Evolutionary conservation across 768 basidiomycete genomes (phyloP).

Genomic region (Tylopilus felleus): DNA sequence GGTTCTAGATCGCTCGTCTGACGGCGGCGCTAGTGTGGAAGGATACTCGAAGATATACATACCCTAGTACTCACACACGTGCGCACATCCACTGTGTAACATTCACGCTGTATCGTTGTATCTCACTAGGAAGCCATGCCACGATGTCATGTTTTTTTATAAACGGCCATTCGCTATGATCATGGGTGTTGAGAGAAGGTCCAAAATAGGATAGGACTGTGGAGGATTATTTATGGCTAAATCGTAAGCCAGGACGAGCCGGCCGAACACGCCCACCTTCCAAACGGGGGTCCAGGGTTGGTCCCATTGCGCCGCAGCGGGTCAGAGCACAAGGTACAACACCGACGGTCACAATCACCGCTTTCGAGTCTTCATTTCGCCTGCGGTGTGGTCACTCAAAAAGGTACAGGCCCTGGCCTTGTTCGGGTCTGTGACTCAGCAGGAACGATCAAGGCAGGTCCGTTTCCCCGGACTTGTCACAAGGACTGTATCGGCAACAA

Average conservation of each 20-base stretch:
- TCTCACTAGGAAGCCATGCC: constrained; percentile 11
- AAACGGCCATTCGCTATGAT: background rate
- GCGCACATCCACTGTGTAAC: background rate
- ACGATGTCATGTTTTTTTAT: constrained; percentile 6
- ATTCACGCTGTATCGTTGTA: constrained; percentile 3
- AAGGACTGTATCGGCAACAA: background rate
- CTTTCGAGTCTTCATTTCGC: background rate
- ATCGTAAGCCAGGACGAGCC: background rate
- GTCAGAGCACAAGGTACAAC: background rate
- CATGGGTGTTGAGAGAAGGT: background rate
- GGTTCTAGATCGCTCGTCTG: background rate
- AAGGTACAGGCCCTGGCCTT: too few relatives aligned
- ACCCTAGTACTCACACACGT: constrained; percentile 16
- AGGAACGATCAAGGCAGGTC: background rate
- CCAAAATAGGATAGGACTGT: background rate
- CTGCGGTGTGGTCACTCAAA: background rate
- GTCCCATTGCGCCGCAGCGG: background rate
- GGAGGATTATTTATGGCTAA: background rate
- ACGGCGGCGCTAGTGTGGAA: constrained; percentile 25
- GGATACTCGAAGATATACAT: constrained; percentile 36
- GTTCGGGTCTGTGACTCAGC: background rate
- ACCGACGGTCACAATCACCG: too few relatives aligned
- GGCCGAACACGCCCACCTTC: background rate
- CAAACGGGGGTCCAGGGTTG: background rate
- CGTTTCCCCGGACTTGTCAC: too few relatives aligned